These are phyloP conservation scores for Strobilomyces confusus DNA, from an alignment of 768 basidiomycete genomes.

Conservation along the genomic window DNA sequence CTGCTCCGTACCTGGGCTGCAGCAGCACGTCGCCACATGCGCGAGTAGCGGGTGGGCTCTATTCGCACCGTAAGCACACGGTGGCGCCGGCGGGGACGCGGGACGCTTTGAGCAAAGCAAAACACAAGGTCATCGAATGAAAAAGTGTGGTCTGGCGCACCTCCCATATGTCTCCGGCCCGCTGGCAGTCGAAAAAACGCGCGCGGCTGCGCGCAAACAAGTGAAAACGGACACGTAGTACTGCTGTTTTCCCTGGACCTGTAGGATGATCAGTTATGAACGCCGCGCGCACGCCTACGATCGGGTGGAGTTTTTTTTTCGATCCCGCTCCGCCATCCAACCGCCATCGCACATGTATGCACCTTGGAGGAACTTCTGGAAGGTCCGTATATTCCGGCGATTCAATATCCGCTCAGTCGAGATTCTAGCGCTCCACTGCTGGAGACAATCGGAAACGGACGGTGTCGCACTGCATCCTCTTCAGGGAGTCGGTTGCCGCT, in stretches of 20 bases:
- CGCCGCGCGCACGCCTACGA: constrained; percentile 12
- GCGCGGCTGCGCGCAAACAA: constrained; percentile 17
- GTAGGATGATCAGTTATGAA: constrained; percentile 22
- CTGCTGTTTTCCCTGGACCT: background rate
- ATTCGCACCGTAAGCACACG: constrained; percentile 3
- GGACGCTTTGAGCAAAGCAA: constrained; percentile 5
- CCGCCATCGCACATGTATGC: constrained; percentile 16
- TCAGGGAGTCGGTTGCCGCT: constrained; percentile 13
- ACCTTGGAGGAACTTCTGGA: constrained; percentile 22
- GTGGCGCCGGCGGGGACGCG: constrained; percentile 10
- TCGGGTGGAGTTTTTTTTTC: constrained; percentile 12
- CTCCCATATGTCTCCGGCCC: constrained; percentile 4
- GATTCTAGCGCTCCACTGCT: constrained; percentile 24
- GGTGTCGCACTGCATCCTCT: constrained; percentile 12
- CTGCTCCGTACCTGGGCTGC: background rate
- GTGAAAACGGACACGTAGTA: constrained; percentile 14
- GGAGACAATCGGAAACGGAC: constrained; percentile 7
- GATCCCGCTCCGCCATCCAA: constrained; percentile 15
- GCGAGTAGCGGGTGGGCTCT: background rate
- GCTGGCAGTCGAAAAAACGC: constrained; percentile 4
- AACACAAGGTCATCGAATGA: background rate
- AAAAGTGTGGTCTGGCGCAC: constrained; percentile 14
- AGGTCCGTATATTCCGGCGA: constrained; percentile 26
- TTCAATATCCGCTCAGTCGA: constrained; percentile 33
- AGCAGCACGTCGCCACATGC: constrained; percentile 14